Evolutionary conservation across 1,139 yeast genomes (phyloP).

Genomic region (Yamadazyma atlantica): DNA sequence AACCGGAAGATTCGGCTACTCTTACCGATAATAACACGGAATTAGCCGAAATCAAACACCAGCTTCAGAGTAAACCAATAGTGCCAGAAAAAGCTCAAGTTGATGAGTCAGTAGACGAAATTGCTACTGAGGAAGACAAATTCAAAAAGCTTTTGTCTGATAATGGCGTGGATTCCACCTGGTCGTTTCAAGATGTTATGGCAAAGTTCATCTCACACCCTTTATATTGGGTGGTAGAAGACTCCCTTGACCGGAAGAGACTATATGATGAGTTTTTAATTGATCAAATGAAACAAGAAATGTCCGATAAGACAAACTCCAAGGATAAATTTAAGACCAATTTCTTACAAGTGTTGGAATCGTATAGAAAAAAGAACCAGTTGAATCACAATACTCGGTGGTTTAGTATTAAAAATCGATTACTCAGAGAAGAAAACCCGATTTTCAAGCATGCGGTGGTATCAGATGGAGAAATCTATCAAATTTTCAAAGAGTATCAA

Average conservation of each 20-base stretch:
- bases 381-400: constrained; percentile 66
- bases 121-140: constrained; percentile 30
- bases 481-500: constrained; percentile 53
- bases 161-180: constrained; percentile 62
- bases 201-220: constrained; percentile 57
- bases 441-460: constrained; percentile 64
- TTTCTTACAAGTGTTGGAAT: constrained; percentile 49
- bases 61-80: constrained; percentile 9
- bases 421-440: constrained; percentile 61
- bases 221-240: constrained; percentile 68
- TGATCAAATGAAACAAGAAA: constrained; percentile 54
- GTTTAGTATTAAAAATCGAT: constrained; percentile 48
- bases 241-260: constrained; percentile 59
- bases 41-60: not conserved
- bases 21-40: constrained; percentile 3
- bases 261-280: constrained; percentile 66
- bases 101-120: constrained; percentile 3
- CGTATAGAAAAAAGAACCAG: constrained; percentile 28
- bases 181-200: constrained; percentile 75
- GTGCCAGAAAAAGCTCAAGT: constrained; percentile 5
- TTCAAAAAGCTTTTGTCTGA: constrained; percentile 56
- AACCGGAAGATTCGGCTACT: no score
- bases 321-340: constrained; percentile 55
- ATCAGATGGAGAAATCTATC: constrained; percentile 54
- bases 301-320: constrained; percentile 51